These are phyloP conservation scores for Arachis monticola DNA, from an alignment of 331 rosid species.

Conservation along the genomic window DNA sequence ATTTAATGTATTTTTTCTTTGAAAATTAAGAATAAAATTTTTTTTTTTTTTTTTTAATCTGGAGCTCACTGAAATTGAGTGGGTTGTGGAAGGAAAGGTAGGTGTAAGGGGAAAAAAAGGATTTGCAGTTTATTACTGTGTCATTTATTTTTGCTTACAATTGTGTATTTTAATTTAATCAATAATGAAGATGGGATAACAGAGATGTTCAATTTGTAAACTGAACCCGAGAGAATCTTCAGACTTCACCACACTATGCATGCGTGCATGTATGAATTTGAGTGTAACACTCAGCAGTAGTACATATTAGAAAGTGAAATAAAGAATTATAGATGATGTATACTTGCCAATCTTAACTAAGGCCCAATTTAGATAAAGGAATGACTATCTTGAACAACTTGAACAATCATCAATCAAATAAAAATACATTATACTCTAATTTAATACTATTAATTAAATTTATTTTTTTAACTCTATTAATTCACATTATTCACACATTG, in stretches of 20 bases:
- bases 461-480: no score
- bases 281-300: neutral
- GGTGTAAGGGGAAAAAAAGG: conserved; percentile 28
- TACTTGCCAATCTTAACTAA: neutral
- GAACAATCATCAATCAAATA: no score
- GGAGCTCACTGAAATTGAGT: conserved; percentile 24
- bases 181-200: conserved; percentile 13
- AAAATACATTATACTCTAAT: no score
- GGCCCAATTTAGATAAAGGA: no score
- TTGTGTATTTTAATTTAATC: conserved; percentile 24
- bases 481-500: no score
- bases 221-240: neutral
- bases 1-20: no score
- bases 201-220: conserved; percentile 27
- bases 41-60: conserved; percentile 32
- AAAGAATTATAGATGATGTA: neutral
- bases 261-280: neutral
- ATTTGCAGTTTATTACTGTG: conserved; percentile 22
- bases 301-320: neutral
- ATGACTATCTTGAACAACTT: no score
- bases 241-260: neutral
- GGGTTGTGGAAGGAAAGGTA: conserved; percentile 34
- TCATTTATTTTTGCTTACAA: conserved; percentile 2
- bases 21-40: conserved; percentile 20
- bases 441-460: no score